phyloP scores from a whole-genome alignment of 371 early-diverging fungal species.

The Apophysomyces trapeziformis region DNA sequence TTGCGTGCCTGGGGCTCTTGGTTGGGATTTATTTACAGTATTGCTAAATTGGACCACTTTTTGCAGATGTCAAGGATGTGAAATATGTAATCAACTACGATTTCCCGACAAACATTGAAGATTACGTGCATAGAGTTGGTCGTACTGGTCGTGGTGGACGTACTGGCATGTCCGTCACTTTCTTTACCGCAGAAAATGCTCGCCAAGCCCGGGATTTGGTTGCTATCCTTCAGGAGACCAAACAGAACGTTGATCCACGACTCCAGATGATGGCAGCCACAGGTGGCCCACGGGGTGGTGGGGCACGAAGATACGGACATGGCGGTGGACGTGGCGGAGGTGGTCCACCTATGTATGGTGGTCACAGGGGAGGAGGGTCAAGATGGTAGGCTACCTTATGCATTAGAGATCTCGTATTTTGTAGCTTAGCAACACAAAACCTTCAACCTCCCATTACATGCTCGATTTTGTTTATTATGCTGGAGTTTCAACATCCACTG shows the following conservation, averaged over 20 bases:
- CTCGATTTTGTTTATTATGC: background rate
- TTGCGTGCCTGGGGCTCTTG: conserved; percentile 28
- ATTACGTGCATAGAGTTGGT: conserved; percentile 99
- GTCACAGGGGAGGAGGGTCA: conserved; percentile 30
- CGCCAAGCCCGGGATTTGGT: conserved; percentile 91
- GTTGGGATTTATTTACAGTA: conserved; percentile 6
- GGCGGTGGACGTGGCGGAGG: conserved; percentile 51
- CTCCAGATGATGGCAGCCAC: conserved; percentile 77
- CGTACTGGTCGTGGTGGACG: conserved; percentile 98
- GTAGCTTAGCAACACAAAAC: conserved; percentile 4
- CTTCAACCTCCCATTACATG: conserved; percentile 5
- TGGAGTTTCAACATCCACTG: background rate
- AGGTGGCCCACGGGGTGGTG: conserved; percentile 41
- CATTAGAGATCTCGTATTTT: conserved; percentile 6
- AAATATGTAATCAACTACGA: conserved; percentile 97
- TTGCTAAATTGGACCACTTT: conserved; percentile 11
- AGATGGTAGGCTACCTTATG: conserved; percentile 13
- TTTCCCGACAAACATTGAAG: conserved; percentile 93
- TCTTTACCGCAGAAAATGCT: conserved; percentile 94
- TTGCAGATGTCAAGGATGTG: conserved; percentile 89
- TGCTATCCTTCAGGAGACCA: conserved; percentile 92
- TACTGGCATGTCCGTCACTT: conserved; percentile 95
- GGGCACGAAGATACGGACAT: conserved; percentile 56
- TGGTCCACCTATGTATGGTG: conserved; percentile 38
- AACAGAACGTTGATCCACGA: conserved; percentile 90